Evolutionary conservation across 2,329 filamentous ascomycete genomes (phyloP).

Genomic region (Xylariaceae sp.): DNA sequence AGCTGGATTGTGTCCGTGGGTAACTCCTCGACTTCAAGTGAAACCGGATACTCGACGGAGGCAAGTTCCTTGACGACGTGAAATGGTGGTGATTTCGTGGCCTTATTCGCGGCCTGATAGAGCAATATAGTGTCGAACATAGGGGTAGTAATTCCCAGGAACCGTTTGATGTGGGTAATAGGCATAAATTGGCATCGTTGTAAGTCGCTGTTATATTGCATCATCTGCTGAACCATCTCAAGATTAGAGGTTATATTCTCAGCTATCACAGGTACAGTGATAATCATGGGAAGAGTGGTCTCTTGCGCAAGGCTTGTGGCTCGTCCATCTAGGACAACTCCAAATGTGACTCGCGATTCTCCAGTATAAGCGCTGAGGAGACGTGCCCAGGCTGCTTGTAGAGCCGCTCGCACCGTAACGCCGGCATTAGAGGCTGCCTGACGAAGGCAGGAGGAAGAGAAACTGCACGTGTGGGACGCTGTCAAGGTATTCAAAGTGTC

Average conservation of each 20-base stretch:
- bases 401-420: constrained; percentile 69
- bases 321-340: constrained; percentile 72
- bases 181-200: constrained; percentile 67
- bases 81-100: constrained; percentile 44
- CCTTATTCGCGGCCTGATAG: constrained; percentile 59
- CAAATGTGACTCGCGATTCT: constrained; percentile 69
- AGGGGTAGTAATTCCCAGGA: constrained; percentile 57
- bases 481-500: constrained; percentile 31
- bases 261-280: constrained; percentile 70
- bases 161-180: constrained; percentile 65
- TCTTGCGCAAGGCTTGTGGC: constrained; percentile 53
- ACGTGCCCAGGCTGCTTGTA: constrained; percentile 73
- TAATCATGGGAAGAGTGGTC: constrained; percentile 71
- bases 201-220: constrained; percentile 58
- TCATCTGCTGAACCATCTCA: constrained; percentile 56
- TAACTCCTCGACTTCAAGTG: constrained; percentile 67
- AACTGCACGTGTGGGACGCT: constrained; percentile 35
- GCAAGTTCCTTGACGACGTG: constrained; percentile 58
- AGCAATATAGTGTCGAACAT: constrained; percentile 84
- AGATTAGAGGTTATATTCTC: constrained; percentile 48
- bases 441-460: constrained; percentile 46
- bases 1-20: constrained; percentile 47
- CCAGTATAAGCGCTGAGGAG: constrained; percentile 72
- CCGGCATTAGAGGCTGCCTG: constrained; percentile 49
- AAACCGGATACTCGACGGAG: constrained; percentile 70